These are phyloP conservation scores for Apiospora pterosperma DNA, from an alignment of 2,329 filamentous ascomycete genomes.

Conservation along the genomic window DNA sequence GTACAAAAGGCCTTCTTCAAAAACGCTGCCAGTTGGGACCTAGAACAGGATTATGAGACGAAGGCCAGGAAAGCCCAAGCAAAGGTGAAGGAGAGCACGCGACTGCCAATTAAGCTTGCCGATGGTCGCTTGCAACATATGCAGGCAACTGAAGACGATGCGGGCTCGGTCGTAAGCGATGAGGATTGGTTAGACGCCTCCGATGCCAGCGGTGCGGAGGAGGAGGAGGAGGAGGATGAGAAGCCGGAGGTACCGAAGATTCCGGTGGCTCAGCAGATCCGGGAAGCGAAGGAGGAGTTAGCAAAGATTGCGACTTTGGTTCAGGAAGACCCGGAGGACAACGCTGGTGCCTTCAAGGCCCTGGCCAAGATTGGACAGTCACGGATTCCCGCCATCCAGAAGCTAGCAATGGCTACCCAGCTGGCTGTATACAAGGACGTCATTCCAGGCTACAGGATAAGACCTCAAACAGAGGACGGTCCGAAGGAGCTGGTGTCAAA, in stretches of 20 bases:
- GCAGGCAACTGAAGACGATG: constrained; percentile 53
- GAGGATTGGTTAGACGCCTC: constrained; percentile 62
- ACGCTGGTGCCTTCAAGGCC: constrained; percentile 74
- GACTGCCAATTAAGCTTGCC: constrained; percentile 81
- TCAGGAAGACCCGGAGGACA: constrained; percentile 91
- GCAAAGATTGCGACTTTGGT: constrained; percentile 76
- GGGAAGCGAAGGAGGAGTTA: constrained; percentile 87
- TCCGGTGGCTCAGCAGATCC: constrained; percentile 73
- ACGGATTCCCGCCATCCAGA: constrained; percentile 70
- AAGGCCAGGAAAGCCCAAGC: constrained; percentile 75
- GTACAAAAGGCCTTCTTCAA: constrained; percentile 66
- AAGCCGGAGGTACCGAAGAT: constrained; percentile 58
- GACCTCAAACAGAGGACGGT: constrained; percentile 72
- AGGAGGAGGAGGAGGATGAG: constrained; percentile 35
- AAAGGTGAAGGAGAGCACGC: constrained; percentile 65
- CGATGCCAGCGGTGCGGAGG: constrained; percentile 47
- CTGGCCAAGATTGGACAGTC: constrained; percentile 72
- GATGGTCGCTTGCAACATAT: constrained; percentile 69
- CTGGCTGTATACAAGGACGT: constrained; percentile 91
- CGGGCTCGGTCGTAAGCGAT: constrained; percentile 56
- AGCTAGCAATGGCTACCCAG: constrained; percentile 82
- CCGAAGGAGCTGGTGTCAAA: constrained; percentile 82
- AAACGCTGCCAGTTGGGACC: constrained; percentile 78
- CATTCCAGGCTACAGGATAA: constrained; percentile 94
- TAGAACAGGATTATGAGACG: constrained; percentile 88